A percentile compares a stretch with the other conserved stretches of the same genome.
These are phyloP conservation scores for Aspergillus coremiiformis DNA, from an alignment of 495 filamentous ascomycete genomes.

Conservation along the genomic window DNA sequence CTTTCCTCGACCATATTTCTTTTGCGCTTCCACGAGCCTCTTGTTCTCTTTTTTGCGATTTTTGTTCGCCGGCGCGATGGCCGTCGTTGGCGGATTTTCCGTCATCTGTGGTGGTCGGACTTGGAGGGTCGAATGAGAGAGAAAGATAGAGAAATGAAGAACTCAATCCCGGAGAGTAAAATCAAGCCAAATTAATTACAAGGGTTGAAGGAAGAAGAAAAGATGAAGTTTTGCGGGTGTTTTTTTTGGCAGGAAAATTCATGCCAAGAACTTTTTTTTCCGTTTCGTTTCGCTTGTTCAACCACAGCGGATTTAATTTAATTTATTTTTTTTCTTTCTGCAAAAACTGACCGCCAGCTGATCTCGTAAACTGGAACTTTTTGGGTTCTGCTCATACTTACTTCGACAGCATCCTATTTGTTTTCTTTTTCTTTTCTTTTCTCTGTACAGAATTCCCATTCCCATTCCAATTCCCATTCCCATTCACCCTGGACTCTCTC, in stretches of 20 bases:
- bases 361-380: conserved; percentile 2
- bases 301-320: not conserved
- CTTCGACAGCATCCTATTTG: no score
- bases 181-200: not conserved
- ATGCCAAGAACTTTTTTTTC: conserved; percentile 24
- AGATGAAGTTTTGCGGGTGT: not conserved
- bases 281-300: conserved; percentile 4
- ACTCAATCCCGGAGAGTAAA: not conserved
- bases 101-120: conserved; percentile 9
- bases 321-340: conserved; percentile 3
- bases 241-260: conserved; percentile 24
- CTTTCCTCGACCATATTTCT: conserved; percentile 76
- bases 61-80: conserved; percentile 23
- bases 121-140: not conserved
- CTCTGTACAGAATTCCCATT: not conserved
- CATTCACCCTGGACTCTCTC: conserved; percentile 51
- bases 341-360: not conserved
- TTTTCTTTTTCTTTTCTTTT: conserved; percentile 8
- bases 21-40: conserved; percentile 54
- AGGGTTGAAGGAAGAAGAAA: not conserved
- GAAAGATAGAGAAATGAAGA: conserved; percentile 1
- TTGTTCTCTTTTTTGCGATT: conserved; percentile 35
- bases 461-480: no score
- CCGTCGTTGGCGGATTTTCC: conserved; percentile 27
- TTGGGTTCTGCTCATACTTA: no score